A percentile compares a stretch with the other conserved stretches of the same genome.
Evolutionary conservation across 495 filamentous ascomycete genomes (phyloP).

Genomic region (Jackrogersella multiformis): DNA sequence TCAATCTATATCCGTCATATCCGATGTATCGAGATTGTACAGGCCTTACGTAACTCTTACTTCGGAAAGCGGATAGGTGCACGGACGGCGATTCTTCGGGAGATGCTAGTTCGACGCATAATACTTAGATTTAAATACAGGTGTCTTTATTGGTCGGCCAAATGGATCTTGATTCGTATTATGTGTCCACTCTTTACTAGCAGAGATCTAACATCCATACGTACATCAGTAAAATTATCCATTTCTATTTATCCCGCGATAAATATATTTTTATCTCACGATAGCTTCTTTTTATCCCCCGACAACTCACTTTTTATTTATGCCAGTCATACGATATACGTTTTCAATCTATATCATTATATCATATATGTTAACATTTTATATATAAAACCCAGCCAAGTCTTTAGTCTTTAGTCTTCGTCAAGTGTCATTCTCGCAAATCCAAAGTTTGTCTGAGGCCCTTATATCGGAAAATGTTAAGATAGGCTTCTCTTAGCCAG

Average conservation of each 20-base stretch:
- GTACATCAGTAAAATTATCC: neutral
- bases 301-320: neutral
- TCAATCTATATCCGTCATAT: neutral
- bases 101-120: neutral
- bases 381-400: too few relatives aligned
- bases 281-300: neutral
- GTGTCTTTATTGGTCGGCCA: slow-evolving; percentile 1
- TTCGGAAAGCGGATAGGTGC: neutral
- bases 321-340: too few relatives aligned
- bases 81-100: neutral
- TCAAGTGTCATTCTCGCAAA: too few relatives aligned
- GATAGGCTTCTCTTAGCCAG: too few relatives aligned
- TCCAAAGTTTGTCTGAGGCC: too few relatives aligned
- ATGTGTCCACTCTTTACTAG: neutral
- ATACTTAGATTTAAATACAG: slow-evolving; percentile 16
- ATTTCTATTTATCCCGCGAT: neutral
- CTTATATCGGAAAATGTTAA: too few relatives aligned
- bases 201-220: slow-evolving; percentile 9
- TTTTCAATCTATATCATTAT: too few relatives aligned
- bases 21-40: neutral
- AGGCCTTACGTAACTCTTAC: slow-evolving; percentile 4
- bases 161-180: neutral
- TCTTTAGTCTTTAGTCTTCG: too few relatives aligned
- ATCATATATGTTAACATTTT: too few relatives aligned
- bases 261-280: neutral